Base-by-base conservation (phyloP, 2,329 filamentous ascomycete species). In the Hypoxylon sp. region DNA sequence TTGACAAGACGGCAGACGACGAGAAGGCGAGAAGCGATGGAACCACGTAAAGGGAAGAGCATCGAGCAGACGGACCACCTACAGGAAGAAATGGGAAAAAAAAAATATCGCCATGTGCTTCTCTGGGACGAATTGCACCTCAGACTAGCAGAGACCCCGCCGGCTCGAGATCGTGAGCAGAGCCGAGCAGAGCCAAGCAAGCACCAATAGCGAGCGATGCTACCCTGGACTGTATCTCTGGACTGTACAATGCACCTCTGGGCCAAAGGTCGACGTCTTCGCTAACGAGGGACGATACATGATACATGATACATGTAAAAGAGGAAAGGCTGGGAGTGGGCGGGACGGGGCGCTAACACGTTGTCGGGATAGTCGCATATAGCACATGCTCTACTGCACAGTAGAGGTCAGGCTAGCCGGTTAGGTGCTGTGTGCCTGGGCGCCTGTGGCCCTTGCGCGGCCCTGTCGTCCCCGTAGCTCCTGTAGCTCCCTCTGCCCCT, bases 111-210 rank as follows among this genome's bases (percentile, higher is more conserved):
- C 13, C 38, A 42, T 42, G 21, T 42, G 15, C 37, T 20, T 3
- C 21, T 13, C 13, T 18, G 8, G 6, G 10, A 7, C n/a, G n/a
- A n/a, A n/a, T n/a, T n/a, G n/a, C n/a, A 18, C n/a, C 20, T 17
- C n/a, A 42, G 21, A n/a, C 38, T 20, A 40, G 40, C 49, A 41
- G 21, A 56, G 48, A 52, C 60, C 40, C 60, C 60, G 60, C 60
- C n/a, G n/a, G n/a, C n/a, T n/a, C n/a, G 45, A 60, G 60, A 62
- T 62, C 48, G 51, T 60, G 52, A 50, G 46, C 20, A 47, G 27
- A 33, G 27, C n/a, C 10, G 24, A 47, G n/a, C n/a, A n/a, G 15
- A 46, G 56, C 52, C 45, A 58, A 60, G 58, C 58, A 37, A 29
- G n/a, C 31, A 17, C 31, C 31, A 35, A 35, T 35, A 61, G 43